Percentiles rank a stretch among this genome's conserved stretches.
These are phyloP conservation scores for Cryptomeria japonica DNA, from an alignment of 75 land plant species.

Conservation along the genomic window DNA sequence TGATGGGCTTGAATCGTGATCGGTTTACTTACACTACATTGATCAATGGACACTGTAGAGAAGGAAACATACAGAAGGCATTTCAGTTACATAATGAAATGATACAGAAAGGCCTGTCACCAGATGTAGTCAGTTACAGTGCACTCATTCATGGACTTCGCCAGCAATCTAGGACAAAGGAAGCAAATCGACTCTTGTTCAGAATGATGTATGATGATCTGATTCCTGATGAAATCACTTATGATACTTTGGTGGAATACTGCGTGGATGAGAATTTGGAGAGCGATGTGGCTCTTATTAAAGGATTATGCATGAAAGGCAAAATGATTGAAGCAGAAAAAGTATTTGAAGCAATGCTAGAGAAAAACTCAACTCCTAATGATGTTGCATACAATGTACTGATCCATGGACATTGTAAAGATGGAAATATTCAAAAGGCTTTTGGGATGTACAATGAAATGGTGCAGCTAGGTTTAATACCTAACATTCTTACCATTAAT, in stretches of 20 bases:
- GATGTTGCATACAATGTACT: slow-evolving; percentile 63
- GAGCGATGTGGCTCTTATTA: slow-evolving; percentile 48
- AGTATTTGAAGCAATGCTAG: slow-evolving; percentile 48
- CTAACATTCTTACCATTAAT: slow-evolving; percentile 44
- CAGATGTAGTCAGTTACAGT: slow-evolving; percentile 72
- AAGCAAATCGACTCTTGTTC: slow-evolving; percentile 57
- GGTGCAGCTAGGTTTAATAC: slow-evolving; percentile 38
- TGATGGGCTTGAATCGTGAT: slow-evolving; percentile 46
- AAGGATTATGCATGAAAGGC: slow-evolving; percentile 80
- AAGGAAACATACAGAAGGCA: slow-evolving; percentile 53
- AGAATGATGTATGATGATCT: slow-evolving; percentile 46
- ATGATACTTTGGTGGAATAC: slow-evolving; percentile 49
- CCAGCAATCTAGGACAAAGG: slow-evolving; percentile 53
- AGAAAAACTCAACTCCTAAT: slow-evolving; percentile 40
- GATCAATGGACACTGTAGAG: slow-evolving; percentile 65
- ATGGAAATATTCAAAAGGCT: slow-evolving; percentile 45
- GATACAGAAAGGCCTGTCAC: slow-evolving; percentile 49
- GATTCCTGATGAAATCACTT: slow-evolving; percentile 56
- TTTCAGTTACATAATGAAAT: slow-evolving; percentile 54
- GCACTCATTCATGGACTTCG: slow-evolving; percentile 71
- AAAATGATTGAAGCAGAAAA: slow-evolving; percentile 69
- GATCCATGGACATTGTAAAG: slow-evolving; percentile 69
- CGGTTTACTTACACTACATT: slow-evolving; percentile 63
- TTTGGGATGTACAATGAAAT: slow-evolving; percentile 49
- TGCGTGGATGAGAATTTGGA: slow-evolving; percentile 42